These are phyloP conservation scores for Globisporangium ultimum DNA, from an alignment of 352 stramenopile species.

Conservation along the genomic window DNA sequence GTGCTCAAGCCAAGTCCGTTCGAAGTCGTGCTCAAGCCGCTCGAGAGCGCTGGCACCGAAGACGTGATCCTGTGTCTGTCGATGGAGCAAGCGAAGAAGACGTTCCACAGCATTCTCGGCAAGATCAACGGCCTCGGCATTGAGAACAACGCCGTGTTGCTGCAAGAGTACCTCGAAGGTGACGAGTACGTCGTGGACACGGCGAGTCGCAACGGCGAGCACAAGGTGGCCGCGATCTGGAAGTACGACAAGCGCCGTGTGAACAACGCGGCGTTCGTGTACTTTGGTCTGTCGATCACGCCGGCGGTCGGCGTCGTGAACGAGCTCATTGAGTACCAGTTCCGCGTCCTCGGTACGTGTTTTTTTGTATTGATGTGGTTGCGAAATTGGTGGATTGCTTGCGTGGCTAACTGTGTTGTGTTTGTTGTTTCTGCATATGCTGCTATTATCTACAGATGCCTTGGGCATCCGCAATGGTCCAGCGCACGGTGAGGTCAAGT, in stretches of 20 bases:
- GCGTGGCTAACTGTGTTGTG: neutral
- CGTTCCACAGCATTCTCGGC: conserved; percentile 82
- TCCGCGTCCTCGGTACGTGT: conserved; percentile 38
- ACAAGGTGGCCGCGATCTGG: conserved; percentile 96
- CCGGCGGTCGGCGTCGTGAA: conserved; percentile 65
- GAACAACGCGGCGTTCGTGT: conserved; percentile 95
- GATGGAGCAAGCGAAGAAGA: conserved; percentile 66
- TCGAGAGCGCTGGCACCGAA: conserved; percentile 73
- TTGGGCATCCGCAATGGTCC: conserved; percentile 74
- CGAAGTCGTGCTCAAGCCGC: conserved; percentile 90
- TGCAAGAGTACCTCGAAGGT: conserved; percentile 94
- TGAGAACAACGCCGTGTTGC: conserved; percentile 76
- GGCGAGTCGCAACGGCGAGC: conserved; percentile 88
- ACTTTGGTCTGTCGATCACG: conserved; percentile 85
- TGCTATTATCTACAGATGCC: conserved; percentile 34
- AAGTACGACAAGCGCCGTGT: conserved; percentile 97
- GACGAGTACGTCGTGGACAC: conserved; percentile 97
- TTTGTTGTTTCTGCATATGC: conserved; percentile 3
- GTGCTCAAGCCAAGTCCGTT: conserved; percentile 64
- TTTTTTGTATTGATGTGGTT: neutral
- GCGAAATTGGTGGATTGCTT: neutral
- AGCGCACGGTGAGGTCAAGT: conserved; percentile 83
- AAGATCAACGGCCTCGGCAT: conserved; percentile 88
- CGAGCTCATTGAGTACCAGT: conserved; percentile 83
- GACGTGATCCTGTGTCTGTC: conserved; percentile 82